phyloP scores from a whole-genome alignment of 305 asterid species.

The Fraxinus greggii region DNA sequence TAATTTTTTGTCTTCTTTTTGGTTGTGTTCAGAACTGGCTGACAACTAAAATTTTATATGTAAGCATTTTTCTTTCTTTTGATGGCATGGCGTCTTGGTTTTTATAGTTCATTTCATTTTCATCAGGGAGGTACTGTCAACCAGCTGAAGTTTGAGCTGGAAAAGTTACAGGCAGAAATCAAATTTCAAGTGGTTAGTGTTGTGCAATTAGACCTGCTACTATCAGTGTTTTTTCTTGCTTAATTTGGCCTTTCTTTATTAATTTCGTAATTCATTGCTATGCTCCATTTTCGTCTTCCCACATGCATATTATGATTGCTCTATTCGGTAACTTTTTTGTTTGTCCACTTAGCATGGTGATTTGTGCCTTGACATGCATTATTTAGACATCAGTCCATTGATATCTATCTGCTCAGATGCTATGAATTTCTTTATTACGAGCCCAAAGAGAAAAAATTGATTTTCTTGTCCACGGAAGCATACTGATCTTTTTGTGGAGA shows the following conservation, averaged over 20 bases:
- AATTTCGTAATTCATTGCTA: conserved; percentile 5
- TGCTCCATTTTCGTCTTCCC: not conserved
- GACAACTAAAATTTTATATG: not conserved
- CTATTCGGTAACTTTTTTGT: not conserved
- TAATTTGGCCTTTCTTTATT: conserved; percentile 10
- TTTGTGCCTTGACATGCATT: not conserved
- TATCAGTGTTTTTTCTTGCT: not conserved
- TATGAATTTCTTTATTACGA: not conserved
- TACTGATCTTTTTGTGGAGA: not conserved
- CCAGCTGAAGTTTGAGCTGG: conserved; percentile 81
- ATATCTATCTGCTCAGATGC: not conserved
- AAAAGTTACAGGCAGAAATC: conserved; percentile 73
- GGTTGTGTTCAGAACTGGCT: not conserved
- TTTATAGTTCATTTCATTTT: conserved; percentile 18
- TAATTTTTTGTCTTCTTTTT: not conserved
- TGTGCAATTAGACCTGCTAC: conserved; percentile 18
- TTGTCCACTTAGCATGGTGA: not conserved
- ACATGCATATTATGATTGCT: conserved; percentile 16
- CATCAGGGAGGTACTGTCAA: conserved; percentile 74
- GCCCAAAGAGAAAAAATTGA: not conserved
- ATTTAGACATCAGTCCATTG: not conserved
- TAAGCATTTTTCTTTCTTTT: not conserved
- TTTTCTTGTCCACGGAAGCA: not conserved
- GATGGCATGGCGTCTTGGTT: not conserved
- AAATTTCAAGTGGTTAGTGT: conserved; percentile 63